Base-by-base conservation (phyloP, 495 filamentous ascomycete genomes). In the Xylaria nigripes region DNA sequence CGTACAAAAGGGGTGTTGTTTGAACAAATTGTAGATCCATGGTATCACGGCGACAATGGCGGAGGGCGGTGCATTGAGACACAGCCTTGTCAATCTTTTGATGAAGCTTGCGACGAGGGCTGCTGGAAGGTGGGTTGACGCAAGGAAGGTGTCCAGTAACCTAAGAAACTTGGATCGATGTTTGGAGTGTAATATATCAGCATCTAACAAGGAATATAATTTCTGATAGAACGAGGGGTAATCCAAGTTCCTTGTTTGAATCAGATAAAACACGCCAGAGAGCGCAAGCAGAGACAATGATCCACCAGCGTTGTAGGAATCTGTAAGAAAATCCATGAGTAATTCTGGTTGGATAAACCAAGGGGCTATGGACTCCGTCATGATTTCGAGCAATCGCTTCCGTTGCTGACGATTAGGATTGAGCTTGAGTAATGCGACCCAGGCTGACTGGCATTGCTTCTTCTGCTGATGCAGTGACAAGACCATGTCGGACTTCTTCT, bases 321-420 rank as follows among this genome's bases (percentile, higher is more conserved):
- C 90, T 2, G 90, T 95, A 34, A 99, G 71, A 70, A 97, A 97
- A 72, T 99, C 94, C 85, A 96, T 91, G n/a, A 99, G 77, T 7
- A 92, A 75, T 62, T 96, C 90, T 6, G 86, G 83, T 32, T 86
- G 84, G 30, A 70, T 78, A 70, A 97, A 95, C 86, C 87, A 92
- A 1, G 93, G 91, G 45, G 86, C 84, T 49, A 97, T 90, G 18
- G 76, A 81, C 55, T 76, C 74, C 4, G 87, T 77, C 76, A 95
- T 86, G 47, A 83, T 75, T 16, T 81, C 76, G 24, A 99, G 73
- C 1, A 95, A 72, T 30, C 76, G 71, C 68, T 97, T 99, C 48
- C 86, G 84, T 58, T 93, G 86, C n/a, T 82, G 77, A 44, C 77
- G 78, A 61, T 72, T 71, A 64, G 91, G 71, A 47, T 77, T 76